These are phyloP conservation scores for Rhodamnia rubescens DNA, from an alignment of 345 rosid genomes.

Conservation along the genomic window DNA sequence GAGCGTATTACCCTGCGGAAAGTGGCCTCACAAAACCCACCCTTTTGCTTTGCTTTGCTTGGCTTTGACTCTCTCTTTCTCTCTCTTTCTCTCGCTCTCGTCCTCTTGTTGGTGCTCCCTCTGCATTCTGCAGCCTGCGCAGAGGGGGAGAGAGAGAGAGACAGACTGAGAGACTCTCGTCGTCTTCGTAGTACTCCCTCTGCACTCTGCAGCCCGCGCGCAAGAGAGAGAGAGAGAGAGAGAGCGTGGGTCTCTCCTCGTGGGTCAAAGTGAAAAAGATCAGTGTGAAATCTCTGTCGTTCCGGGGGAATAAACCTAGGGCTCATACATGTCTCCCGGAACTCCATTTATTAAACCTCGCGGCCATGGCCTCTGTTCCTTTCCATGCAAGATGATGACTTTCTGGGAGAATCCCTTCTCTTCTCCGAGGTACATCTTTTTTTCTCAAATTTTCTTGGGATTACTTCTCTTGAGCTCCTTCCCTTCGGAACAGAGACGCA, in stretches of 20 bases:
- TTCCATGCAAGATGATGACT: background rate
- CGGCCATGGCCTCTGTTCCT: background rate
- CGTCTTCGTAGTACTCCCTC: background rate
- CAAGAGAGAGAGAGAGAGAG: background rate
- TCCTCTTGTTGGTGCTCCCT: background rate
- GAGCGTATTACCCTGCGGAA: background rate
- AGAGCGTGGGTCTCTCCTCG: background rate
- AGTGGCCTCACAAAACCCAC: background rate
- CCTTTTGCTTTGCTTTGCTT: no score
- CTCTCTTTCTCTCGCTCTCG: background rate
- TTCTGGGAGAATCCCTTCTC: background rate
- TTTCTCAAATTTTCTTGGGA: background rate
- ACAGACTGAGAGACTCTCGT: background rate
- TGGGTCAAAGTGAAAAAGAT: background rate
- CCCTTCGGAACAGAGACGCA: background rate
- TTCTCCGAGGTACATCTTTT: background rate
- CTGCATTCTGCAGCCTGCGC: background rate
- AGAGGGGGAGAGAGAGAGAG: background rate
- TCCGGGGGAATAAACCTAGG: constrained; percentile 5
- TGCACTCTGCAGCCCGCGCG: background rate
- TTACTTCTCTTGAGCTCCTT: background rate
- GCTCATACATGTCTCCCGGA: constrained; percentile 1
- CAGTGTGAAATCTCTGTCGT: background rate
- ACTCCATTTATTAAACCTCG: background rate
- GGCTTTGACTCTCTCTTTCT: background rate